Conservation (phyloP, 441 rosid genomes). For the Gossypium schwendimanii region DNA sequence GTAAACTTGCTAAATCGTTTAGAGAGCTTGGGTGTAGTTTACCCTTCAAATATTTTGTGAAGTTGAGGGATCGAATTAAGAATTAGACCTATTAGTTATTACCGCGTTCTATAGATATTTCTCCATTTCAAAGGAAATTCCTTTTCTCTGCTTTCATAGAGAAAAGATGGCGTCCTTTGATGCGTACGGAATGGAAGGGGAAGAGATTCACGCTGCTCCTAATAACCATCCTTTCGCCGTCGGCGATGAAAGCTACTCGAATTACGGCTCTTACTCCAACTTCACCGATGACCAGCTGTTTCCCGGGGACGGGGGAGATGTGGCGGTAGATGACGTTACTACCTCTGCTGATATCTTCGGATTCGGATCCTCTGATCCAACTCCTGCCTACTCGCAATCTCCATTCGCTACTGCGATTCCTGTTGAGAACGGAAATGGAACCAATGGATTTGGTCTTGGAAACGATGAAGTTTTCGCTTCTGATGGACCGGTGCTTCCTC, state of each 20-base stretch:
- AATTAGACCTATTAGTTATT: not conserved
- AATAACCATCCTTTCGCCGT: slow-evolving; percentile 31
- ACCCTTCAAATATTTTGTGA: no score
- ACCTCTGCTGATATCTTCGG: slow-evolving; percentile 50
- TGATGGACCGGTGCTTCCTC: slow-evolving; percentile 65
- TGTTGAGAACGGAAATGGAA: slow-evolving; percentile 44
- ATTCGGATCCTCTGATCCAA: slow-evolving; percentile 41
- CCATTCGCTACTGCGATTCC: slow-evolving; percentile 40
- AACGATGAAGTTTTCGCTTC: slow-evolving; percentile 35
- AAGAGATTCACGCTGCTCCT: slow-evolving; percentile 29
- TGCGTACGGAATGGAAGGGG: slow-evolving; percentile 42
- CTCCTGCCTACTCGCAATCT: slow-evolving; percentile 32
- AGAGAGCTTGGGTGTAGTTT: no score
- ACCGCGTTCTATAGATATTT: not conserved
- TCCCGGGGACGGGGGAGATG: slow-evolving; percentile 22
- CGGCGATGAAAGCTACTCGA: slow-evolving; percentile 36
- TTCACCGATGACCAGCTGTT: slow-evolving; percentile 24
- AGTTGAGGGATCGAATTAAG: no score
- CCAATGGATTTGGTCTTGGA: slow-evolving; percentile 27
- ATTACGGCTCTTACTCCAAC: slow-evolving; percentile 48
- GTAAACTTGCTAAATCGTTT: no score
- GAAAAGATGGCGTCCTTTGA: slow-evolving; percentile 46
- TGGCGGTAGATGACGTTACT: slow-evolving; percentile 36
- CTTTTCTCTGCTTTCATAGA: not conserved
- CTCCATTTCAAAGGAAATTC: not conserved